These are phyloP conservation scores for Xylaria scruposa DNA, from an alignment of 495 filamentous ascomycete species.

Conservation along the genomic window DNA sequence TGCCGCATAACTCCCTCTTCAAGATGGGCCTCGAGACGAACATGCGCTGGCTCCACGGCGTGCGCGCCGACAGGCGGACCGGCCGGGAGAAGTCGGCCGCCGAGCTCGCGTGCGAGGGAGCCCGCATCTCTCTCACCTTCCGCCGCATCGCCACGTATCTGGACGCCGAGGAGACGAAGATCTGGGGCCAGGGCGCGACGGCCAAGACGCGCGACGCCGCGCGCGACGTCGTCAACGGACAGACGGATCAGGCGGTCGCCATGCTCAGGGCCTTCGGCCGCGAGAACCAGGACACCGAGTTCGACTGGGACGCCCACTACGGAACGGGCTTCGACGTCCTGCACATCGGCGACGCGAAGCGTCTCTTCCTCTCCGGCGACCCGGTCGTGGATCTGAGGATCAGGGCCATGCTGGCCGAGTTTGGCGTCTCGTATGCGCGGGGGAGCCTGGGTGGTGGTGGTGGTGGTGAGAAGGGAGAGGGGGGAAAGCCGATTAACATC, in stretches of 20 bases:
- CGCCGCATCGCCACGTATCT: slow-evolving; percentile 88
- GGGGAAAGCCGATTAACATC: not conserved
- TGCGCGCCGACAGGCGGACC: slow-evolving; percentile 82
- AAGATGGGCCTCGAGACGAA: slow-evolving; percentile 84
- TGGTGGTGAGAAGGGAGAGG: not conserved
- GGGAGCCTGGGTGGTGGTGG: slow-evolving; percentile 43
- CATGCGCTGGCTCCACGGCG: slow-evolving; percentile 85
- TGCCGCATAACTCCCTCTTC: slow-evolving; percentile 91
- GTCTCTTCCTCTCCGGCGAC: slow-evolving; percentile 61
- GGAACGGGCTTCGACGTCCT: slow-evolving; percentile 88
- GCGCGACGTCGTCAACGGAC: slow-evolving; percentile 69
- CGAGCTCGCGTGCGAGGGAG: slow-evolving; percentile 75
- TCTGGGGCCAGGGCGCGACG: slow-evolving; percentile 93
- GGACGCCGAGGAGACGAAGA: slow-evolving; percentile 61
- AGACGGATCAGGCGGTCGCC: slow-evolving; percentile 66
- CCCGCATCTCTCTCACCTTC: slow-evolving; percentile 93
- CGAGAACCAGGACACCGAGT: slow-evolving; percentile 76
- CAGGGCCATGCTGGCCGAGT: slow-evolving; percentile 63
- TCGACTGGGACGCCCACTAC: slow-evolving; percentile 82
- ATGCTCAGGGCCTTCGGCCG: slow-evolving; percentile 82
- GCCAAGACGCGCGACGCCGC: slow-evolving; percentile 67
- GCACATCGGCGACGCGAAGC: slow-evolving; percentile 64
- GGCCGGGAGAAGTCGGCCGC: slow-evolving; percentile 66
- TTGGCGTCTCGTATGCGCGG: slow-evolving; percentile 60
- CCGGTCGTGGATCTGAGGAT: slow-evolving; percentile 63